These are phyloP conservation scores for Berkeleyomyces rouxiae DNA, from an alignment of 2,329 filamentous ascomycete species.

Conservation along the genomic window DNA sequence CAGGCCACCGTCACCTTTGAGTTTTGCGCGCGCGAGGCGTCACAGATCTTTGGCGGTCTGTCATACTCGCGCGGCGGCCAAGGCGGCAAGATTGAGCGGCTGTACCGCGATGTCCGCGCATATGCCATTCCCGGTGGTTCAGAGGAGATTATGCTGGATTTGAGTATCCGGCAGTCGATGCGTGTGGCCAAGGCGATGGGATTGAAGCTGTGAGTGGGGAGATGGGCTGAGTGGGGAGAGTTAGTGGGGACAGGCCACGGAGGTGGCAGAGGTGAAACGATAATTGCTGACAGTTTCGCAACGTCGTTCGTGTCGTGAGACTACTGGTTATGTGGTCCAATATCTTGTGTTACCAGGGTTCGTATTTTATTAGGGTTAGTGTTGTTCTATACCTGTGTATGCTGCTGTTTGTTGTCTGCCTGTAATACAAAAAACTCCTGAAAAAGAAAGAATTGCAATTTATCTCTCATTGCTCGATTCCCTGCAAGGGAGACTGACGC, in stretches of 20 bases:
- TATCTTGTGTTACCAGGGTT: too few relatives aligned
- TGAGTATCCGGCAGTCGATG: constrained; percentile 83
- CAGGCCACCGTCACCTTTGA: constrained; percentile 90
- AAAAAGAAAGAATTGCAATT: too few relatives aligned
- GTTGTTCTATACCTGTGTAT: background rate
- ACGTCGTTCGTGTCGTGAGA: too few relatives aligned
- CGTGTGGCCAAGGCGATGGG: constrained; percentile 79
- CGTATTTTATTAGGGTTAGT: background rate
- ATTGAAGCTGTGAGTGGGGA: constrained; percentile 64
- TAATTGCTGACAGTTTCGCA: too few relatives aligned
- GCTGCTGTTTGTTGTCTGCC: too few relatives aligned
- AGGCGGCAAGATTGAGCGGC: constrained; percentile 82
- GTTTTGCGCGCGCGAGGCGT: constrained; percentile 91
- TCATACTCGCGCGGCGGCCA: constrained; percentile 87
- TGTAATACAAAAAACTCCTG: too few relatives aligned
- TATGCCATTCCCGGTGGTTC: constrained; percentile 92
- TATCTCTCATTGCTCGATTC: too few relatives aligned
- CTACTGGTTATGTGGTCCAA: too few relatives aligned
- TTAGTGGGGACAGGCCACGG: background rate
- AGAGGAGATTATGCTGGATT: constrained; percentile 97
- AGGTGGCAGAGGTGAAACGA: background rate
- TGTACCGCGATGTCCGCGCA: constrained; percentile 88
- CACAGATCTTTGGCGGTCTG: constrained; percentile 91
- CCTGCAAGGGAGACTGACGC: too few relatives aligned
- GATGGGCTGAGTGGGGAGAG: constrained; percentile 18